These are phyloP conservation scores for Camptophora hylomeconis DNA, from an alignment of 2,329 filamentous ascomycete genomes.

Conservation along the genomic window DNA sequence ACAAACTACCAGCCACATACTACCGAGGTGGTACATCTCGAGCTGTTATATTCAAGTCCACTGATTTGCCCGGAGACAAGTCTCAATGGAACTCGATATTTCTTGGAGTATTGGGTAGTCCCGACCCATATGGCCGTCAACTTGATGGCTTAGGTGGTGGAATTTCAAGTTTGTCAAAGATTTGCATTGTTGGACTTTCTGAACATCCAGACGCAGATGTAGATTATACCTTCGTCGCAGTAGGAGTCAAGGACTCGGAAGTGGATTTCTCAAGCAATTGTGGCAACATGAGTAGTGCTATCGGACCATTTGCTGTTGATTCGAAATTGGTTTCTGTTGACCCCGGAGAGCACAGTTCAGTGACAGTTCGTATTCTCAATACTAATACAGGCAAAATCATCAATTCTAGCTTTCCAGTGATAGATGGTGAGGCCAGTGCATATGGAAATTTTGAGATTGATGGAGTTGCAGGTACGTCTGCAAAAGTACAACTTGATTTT, in stretches of 20 bases:
- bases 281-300: constrained; percentile 57
- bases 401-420: constrained; percentile 40
- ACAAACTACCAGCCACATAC: constrained; percentile 41
- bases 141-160: constrained; percentile 59
- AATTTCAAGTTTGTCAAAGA: constrained; percentile 54
- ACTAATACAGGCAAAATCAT: constrained; percentile 58
- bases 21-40: constrained; percentile 56
- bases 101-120: constrained; percentile 46
- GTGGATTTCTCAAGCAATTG: constrained; percentile 59
- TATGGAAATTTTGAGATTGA: constrained; percentile 48
- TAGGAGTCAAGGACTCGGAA: constrained; percentile 46
- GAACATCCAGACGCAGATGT: constrained; percentile 41
- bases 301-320: constrained; percentile 54
- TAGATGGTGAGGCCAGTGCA: constrained; percentile 28
- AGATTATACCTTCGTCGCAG: constrained; percentile 57
- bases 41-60: constrained; percentile 45
- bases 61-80: constrained; percentile 37
- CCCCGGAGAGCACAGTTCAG: constrained; percentile 20
- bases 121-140: constrained; percentile 42
- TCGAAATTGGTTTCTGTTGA: constrained; percentile 31
- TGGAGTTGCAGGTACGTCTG: constrained; percentile 46
- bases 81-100: constrained; percentile 42
- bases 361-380: constrained; percentile 50
- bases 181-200: constrained; percentile 50
- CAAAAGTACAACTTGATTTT: constrained; percentile 47